Evolutionary conservation across 805 yeast species (phyloP), one percentile per base, ranked within the genome.

Genomic region (Wickerhamiella occidentalis): DNA sequence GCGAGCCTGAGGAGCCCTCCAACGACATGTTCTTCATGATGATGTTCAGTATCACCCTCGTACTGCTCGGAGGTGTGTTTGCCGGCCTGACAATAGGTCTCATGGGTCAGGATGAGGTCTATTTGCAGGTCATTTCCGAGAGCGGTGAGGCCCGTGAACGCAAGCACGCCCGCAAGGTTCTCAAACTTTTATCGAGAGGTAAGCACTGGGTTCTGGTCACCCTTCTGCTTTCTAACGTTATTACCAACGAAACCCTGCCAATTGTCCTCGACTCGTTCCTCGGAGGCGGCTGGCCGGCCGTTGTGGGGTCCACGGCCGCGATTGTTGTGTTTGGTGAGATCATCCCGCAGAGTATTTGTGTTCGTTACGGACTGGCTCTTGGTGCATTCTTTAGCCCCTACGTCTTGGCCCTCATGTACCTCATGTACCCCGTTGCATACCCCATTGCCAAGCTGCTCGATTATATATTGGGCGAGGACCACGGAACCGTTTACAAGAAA

Each of bases 211-310:
- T 90, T 15, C 74, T 90, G 38, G 96, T 90, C 29, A 90, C 98
- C 1, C 67, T 90, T 53, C 72, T 90, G 51, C 61, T 88, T 28
- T 77, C 86, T 6, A 88, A 88, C 60, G 96, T 88, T 44, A 85
- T 88, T 62, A 88, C 96, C 41, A 88, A 88, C 64, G 96, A 90
- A 65, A 82, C 96, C 1, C 72, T 90, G 52, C 98, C 98, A 0
- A 90, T 90, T 57, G 94, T 90, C 19, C 73, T 92, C 52, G 97
- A 90, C 64, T 74, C 94, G 49, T 82, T 90, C 58, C 74, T 92
- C 12, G 97, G 97, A 44, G 97, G 97, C 40, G 98, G 98, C 1
- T 82, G 95, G 83, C 88, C 92, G 12, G 98, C 98, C 0, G 95
- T 90, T 33, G 85, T 87, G 12, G 75, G 87, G 11, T 81, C 96